Evolutionary conservation across 2,329 filamentous ascomycete genomes (phyloP).

Genomic region (Phialophora expanda): DNA sequence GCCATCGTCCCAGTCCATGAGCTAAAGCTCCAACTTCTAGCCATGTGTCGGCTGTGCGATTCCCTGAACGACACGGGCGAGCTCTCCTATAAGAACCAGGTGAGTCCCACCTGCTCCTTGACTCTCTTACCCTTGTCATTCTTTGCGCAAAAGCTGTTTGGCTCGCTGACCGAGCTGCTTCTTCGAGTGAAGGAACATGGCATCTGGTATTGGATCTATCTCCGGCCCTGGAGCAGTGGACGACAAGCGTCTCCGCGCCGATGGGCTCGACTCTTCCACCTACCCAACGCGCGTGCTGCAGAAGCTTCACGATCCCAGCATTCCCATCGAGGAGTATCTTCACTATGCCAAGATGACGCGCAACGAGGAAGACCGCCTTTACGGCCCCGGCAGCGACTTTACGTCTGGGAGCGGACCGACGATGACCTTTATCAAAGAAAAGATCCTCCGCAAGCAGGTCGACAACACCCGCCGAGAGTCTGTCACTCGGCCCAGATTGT

Average conservation of each 20-base stretch:
- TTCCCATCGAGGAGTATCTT: conserved; percentile 49
- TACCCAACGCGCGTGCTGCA: conserved; percentile 19
- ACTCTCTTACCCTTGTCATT: not conserved
- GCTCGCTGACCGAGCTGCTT: conserved; percentile 4
- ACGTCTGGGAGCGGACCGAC: conserved; percentile 14
- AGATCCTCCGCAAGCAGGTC: conserved; percentile 30
- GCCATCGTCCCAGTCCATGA: not conserved
- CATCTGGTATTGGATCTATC: conserved; percentile 29
- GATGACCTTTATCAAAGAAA: conserved; percentile 32
- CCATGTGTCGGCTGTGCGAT: not conserved
- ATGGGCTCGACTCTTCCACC: conserved; percentile 19
- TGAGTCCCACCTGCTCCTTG: not conserved
- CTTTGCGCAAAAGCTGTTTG: not conserved
- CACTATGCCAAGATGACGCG: conserved; percentile 48
- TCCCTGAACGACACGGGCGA: not conserved
- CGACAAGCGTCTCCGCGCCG: conserved; percentile 24
- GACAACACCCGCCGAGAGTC: conserved; percentile 20
- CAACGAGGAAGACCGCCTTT: conserved; percentile 42
- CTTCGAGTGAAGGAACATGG: conserved; percentile 18
- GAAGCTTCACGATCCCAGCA: conserved; percentile 40
- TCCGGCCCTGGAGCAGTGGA: conserved; percentile 28
- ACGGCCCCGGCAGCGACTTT: conserved; percentile 30
- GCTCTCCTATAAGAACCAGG: conserved; percentile 12
- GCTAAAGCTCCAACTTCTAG: not conserved
- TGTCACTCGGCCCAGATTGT: conserved; percentile 23